Base-by-base conservation (phyloP, 1,284 basidiomycete genomes). In the Bondarzewia mesenterica region DNA sequence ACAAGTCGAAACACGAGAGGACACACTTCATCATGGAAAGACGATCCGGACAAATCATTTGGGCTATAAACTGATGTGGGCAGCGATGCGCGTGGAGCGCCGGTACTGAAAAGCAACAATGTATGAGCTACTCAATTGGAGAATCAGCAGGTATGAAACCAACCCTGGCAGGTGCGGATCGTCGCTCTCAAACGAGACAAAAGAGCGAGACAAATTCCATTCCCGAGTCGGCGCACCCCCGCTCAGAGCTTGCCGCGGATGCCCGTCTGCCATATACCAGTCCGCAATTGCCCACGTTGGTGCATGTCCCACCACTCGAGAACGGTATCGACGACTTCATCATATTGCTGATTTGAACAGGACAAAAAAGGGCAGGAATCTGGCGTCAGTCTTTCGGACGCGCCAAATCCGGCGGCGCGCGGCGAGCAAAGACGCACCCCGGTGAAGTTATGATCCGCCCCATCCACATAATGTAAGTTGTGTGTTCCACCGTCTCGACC, bases 371-470 rank as follows among this genome's bases (percentile, higher is more conserved):
- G 29, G 0, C 36, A 48, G 32, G 29, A 45, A n/a, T n/a, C n/a
- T n/a, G n/a, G n/a, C n/a, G n/a, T n/a, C n/a, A n/a, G n/a, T n/a
- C n/a, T n/a, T n/a, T n/a, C n/a, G n/a, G n/a, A n/a, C n/a, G n/a
- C n/a, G n/a, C n/a, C n/a, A n/a, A n/a, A n/a, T n/a, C n/a, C n/a
- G n/a, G n/a, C n/a, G n/a, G n/a, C n/a, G n/a, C n/a, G n/a, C 16
- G 15, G 40, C 46, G 29, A 7, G 4, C 16, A 44, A 50, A 77
- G 75, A 23, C 77, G 44, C 50, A 77, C 75, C 21, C 77, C 76
- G 27, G 75, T 79, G 57, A 82, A 83, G 62, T 87, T 89, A 58
- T 89, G 85, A 63, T 86, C 84, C 12, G 79, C 83, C 42, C 74
- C 74, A 59, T 88, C 86, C 26, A 85, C 66, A 23, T 81, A 65